Evolutionary conservation across 2,329 filamentous ascomycete genomes (phyloP).

Genomic region (Penicillium rolfsii): DNA sequence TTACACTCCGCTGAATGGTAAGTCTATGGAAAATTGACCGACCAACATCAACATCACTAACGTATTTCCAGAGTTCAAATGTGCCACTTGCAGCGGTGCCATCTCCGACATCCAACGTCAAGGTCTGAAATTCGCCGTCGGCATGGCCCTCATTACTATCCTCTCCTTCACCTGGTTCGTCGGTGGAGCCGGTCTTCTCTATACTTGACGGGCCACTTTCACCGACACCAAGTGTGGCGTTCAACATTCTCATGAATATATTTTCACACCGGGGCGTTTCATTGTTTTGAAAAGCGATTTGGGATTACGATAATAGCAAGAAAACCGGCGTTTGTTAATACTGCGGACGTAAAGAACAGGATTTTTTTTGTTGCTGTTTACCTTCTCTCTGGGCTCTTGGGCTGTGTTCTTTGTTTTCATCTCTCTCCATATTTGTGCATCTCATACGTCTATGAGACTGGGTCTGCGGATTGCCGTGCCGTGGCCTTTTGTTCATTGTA

Average conservation of each 20-base stretch:
- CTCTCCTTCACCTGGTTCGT: slow-evolving; percentile 60
- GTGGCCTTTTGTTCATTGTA: slow-evolving; percentile 5
- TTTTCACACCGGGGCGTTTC: slow-evolving; percentile 13
- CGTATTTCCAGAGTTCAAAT: slow-evolving; percentile 53
- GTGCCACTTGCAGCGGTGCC: slow-evolving; percentile 61
- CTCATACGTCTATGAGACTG: slow-evolving; percentile 4
- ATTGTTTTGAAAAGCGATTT: slow-evolving; percentile 25
- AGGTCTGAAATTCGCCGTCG: slow-evolving; percentile 59
- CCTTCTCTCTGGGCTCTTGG: neutral
- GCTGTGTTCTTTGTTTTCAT: slow-evolving; percentile 14
- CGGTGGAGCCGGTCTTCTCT: slow-evolving; percentile 45
- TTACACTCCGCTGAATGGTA: slow-evolving; percentile 56
- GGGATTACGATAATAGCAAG: slow-evolving; percentile 37
- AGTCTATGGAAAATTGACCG: slow-evolving; percentile 25
- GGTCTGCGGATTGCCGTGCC: neutral
- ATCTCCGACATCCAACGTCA: slow-evolving; percentile 58
- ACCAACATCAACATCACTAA: slow-evolving; percentile 16
- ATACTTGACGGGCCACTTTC: slow-evolving; percentile 23
- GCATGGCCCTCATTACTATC: slow-evolving; percentile 60
- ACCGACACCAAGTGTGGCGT: neutral
- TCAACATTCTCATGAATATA: slow-evolving; percentile 28
- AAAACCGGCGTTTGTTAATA: slow-evolving; percentile 30
- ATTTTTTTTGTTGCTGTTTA: slow-evolving; percentile 10
- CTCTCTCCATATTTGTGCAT: slow-evolving; percentile 5
- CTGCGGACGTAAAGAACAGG: slow-evolving; percentile 19